Base-by-base conservation (phyloP, 495 filamentous ascomycete species). In the Penicillium herquei region DNA sequence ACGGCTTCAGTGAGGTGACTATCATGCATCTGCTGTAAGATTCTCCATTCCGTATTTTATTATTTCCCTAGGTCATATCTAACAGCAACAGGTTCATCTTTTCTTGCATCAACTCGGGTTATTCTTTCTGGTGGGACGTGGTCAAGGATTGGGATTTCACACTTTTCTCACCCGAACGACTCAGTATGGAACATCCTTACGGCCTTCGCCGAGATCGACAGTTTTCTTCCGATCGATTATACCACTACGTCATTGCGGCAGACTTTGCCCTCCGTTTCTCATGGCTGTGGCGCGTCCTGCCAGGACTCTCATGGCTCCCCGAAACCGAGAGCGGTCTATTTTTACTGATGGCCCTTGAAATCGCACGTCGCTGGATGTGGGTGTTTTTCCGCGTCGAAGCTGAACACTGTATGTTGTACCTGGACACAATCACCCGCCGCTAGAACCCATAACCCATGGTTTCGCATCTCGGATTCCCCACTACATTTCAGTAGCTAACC, bases 111-210 rank as follows among this genome's bases (percentile, higher is more conserved):
- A 98, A 98, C 64, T 90, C 88, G 10, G 75, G 86, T 53, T 98
- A 96, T 72, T 92, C 89, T 34, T 97, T 97, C 79, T 98, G 93
- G 78, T 98, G 94, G 94, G 94, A 98, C 67, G 85, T 98, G 17
- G 83, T 90, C 42, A 92, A 90, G 75, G 94, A 98, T 77, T 98
- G 94, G 94, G 94, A 98, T 61, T 78, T 98, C 39, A 88, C 85
- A 0, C 80, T 98, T n/a, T 89, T 98, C 62, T 72, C 82, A 8
- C 52, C 71, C 0, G 59, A 71, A 5, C 68, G 76, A 18, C 74
- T 76, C 34, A 75, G 80, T 32, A 78, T 75, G 7, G 82, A 87
- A 8, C 78, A 92, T 58, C 84, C 91, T 1, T 96, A 81, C 57
- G 94, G 91, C 3, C 74, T 98, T 26, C 84, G 95, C 26, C 78